phyloP scores from a whole-genome alignment of 2,329 filamentous ascomycete species.

The Torrubiellomyces zombiae region DNA sequence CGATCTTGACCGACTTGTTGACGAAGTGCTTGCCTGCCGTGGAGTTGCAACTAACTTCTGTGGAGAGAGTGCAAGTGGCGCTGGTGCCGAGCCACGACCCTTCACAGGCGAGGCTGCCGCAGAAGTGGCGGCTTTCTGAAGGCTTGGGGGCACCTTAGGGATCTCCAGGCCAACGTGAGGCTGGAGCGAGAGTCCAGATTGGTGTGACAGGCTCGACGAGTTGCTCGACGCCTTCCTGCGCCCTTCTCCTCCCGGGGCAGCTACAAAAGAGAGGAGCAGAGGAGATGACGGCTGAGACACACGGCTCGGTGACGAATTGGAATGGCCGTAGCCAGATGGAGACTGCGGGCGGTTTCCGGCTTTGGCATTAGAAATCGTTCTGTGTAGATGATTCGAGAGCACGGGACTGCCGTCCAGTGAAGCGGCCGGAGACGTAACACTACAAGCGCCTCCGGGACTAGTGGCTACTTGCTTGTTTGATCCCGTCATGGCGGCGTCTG shows the following conservation, averaged over 20 bases:
- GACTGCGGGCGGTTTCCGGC: conserved; percentile 65
- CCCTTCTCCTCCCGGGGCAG: conserved; percentile 59
- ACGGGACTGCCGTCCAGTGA: conserved; percentile 74
- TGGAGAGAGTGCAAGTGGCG: conserved; percentile 39
- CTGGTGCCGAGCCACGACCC: conserved; percentile 31
- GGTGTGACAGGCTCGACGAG: conserved; percentile 68
- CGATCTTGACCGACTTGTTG: conserved; percentile 61
- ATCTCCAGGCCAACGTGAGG: conserved; percentile 57
- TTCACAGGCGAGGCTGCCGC: conserved; percentile 40
- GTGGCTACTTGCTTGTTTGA: conserved; percentile 35
- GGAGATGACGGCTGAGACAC: conserved; percentile 54
- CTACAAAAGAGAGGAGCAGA: conserved; percentile 89
- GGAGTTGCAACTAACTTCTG: conserved; percentile 46
- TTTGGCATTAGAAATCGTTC: conserved; percentile 71
- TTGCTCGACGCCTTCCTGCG: conserved; percentile 86
- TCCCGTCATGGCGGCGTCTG: conserved; percentile 67
- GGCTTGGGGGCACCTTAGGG: conserved; percentile 40
- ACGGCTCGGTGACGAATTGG: conserved; percentile 75
- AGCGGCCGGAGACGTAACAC: conserved; percentile 42
- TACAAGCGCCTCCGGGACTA: conserved; percentile 25
- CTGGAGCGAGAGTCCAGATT: conserved; percentile 50
- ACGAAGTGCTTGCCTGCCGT: conserved; percentile 41
- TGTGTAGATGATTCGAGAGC: conserved; percentile 61
- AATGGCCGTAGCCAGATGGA: conserved; percentile 62
- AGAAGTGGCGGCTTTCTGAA: conserved; percentile 43